Base-by-base conservation (phyloP, 1,284 basidiomycete species). In the Trametes pubescens region DNA sequence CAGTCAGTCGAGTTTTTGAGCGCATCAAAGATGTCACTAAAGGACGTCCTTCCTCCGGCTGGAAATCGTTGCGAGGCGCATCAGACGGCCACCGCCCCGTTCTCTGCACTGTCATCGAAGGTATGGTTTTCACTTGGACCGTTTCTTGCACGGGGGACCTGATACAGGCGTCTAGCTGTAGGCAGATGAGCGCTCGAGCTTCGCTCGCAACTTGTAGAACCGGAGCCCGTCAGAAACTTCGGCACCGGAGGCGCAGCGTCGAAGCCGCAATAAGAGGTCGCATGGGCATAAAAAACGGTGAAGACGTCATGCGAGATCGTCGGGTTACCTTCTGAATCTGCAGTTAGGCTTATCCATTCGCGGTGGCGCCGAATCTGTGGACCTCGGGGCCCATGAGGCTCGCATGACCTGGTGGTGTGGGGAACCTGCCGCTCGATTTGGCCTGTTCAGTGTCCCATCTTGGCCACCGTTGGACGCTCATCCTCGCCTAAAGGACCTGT, bases 331-430 rank as follows among this genome's bases (percentile, higher is more conserved):
- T 40, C 44, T 54, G 32, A 37, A 54, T 54, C 58, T 60, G 47
- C 35, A 14, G 8, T 55, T 43, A 43, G 52, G 24, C 40, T 43
- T 16, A 43, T 43, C 18, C 40, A 7, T 16, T 43, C 34, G 56
- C 38, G 53, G 62, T 62, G 66, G 62, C 62, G 65, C 47, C 46
- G 40, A 38, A 7, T 37, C 22, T 32, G 48, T n/a, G 48, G 14
- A 32, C 14, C 29, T 8, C 29, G 29, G 29, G 29, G 29, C 29
- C 3, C 66, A 65, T 57, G 63, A 62, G 61, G 63, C 48, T 67
- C 62, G 60, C 62, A 60, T 62, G 62, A 51, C 62, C 48, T 22
- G n/a, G 24, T n/a, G 44, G 22, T 34, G 51, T 48, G 57, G 55
- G 54, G 35, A 38, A 32, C 13, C 7, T 10, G 8, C 11, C 13